Evolutionary conservation across 441 rosid genomes (phyloP).

Genomic region (Iberis amara): DNA sequence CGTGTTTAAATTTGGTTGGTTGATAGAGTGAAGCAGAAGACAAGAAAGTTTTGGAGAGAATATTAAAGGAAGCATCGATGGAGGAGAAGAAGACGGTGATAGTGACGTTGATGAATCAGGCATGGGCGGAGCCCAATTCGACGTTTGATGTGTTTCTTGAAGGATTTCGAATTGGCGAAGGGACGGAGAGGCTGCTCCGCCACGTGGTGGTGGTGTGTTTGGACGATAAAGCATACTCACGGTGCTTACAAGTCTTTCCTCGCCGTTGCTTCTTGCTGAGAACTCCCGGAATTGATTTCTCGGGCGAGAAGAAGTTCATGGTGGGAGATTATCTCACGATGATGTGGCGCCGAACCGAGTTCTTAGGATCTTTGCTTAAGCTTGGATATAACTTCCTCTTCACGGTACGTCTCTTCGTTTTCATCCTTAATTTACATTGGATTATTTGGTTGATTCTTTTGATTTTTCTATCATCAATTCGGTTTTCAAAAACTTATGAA

Average conservation of each 20-base stretch:
- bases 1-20: background rate
- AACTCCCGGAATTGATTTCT: constrained; percentile 29
- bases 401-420: constrained; percentile 29
- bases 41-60: constrained; percentile 6
- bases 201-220: constrained; percentile 33
- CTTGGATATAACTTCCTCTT: constrained; percentile 39
- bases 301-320: constrained; percentile 35
- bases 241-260: constrained; percentile 31
- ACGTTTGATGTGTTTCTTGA: constrained; percentile 35
- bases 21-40: constrained; percentile 15
- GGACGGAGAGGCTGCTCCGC: constrained; percentile 29
- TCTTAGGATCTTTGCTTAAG: constrained; percentile 29
- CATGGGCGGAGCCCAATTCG: constrained; percentile 36
- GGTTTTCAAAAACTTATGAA: too few species aligned
- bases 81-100: constrained; percentile 34
- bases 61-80: constrained; percentile 20
- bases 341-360: constrained; percentile 44
- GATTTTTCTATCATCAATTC: too few species aligned
- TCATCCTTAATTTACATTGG: background rate
- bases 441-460: too few species aligned
- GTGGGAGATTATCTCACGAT: constrained; percentile 28
- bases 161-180: constrained; percentile 32
- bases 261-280: constrained; percentile 28
- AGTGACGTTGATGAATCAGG: constrained; percentile 34
- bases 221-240: constrained; percentile 32